Percentiles rank a stretch among this genome's conserved stretches.
These are phyloP conservation scores for Pleurotus eryngii DNA, from an alignment of 768 basidiomycete genomes.

Conservation along the genomic window DNA sequence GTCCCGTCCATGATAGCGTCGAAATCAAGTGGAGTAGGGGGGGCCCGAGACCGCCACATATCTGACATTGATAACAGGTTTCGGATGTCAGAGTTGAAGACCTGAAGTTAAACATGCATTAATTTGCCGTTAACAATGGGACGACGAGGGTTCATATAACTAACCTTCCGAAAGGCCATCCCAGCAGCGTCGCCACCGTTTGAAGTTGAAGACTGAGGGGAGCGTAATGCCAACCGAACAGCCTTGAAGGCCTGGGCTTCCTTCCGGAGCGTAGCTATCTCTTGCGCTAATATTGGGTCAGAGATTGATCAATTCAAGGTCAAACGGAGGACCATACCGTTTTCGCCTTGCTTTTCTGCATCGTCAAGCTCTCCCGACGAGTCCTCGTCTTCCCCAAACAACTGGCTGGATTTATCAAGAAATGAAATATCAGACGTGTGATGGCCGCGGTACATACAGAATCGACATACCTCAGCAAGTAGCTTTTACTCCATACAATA, in stretches of 20 bases:
- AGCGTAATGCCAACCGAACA: constrained; percentile 70
- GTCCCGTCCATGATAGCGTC: constrained; percentile 66
- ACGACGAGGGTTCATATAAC: background rate
- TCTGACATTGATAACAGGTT: constrained; percentile 91
- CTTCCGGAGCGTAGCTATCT: constrained; percentile 85
- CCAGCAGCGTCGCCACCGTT: constrained; percentile 50
- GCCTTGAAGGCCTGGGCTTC: constrained; percentile 85
- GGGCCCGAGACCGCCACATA: constrained; percentile 93
- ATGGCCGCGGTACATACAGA: background rate
- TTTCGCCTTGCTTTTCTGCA: constrained; percentile 91
- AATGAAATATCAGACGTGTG: background rate
- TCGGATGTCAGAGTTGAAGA: constrained; percentile 83
- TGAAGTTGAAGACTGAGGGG: constrained; percentile 27
- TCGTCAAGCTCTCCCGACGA: constrained; percentile 82
- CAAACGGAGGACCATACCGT: constrained; percentile 51
- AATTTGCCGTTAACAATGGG: background rate
- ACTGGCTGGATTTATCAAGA: constrained; percentile 50
- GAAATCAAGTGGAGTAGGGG: constrained; percentile 81
- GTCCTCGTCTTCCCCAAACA: constrained; percentile 93
- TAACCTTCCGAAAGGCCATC: constrained; percentile 82
- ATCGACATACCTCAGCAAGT: constrained; percentile 72
- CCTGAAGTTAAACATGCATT: constrained; percentile 39
- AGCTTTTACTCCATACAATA: constrained; percentile 98
- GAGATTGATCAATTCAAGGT: background rate
- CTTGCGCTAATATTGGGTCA: constrained; percentile 56